Base-by-base conservation (phyloP, 441 rosid species). In the Omphalea diandra region DNA sequence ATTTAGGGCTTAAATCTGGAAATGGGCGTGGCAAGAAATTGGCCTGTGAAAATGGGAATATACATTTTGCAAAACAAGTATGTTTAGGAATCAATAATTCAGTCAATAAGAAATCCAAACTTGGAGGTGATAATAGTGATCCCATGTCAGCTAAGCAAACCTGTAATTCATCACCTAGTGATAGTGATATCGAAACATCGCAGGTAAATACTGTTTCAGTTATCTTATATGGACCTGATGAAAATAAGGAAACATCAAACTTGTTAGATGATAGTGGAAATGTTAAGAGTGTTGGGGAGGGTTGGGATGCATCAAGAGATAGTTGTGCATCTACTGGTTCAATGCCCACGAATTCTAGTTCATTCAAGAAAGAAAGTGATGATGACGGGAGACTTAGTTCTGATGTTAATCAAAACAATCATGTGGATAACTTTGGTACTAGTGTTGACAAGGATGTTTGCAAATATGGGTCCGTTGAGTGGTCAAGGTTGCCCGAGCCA, bases 41-140 rank as follows among this genome's bases (percentile, higher is more conserved):
- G 18, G 74, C 41, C 2, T 62, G 32, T 44, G 80, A 78, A 50
- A 67, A 63, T 46, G 69, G 72, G 24, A 81, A 86, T 35, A 79
- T 78, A 1, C 58, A 40, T 36, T 80, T 79, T 46, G 77, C 83
- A 0, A 84, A 86, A 77, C 80, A 77, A 70, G 71, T 77, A 7
- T 67, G 88, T 65, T 65, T 80, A 74, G 90, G 86, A 76, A 87
- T 82, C 20, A 88, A 86, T 67, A 87, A 78, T 69, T 58, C 74
- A 70, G 82, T 80, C 33, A 71, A 77, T 60, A 84, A 80, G 77
- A 85, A 77, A 65, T 71, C 79, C 26, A 76, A 78, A 63, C 63
- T 40, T 67, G 76, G 71, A 43, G 67, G 18, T 18, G 63, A 73
- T 43, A 38, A 20, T 40, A 63, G 47, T 22, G 54, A 50, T 5